Base-by-base conservation (phyloP, 2,329 filamentous ascomycete genomes). In the Verticillium klebahnii region DNA sequence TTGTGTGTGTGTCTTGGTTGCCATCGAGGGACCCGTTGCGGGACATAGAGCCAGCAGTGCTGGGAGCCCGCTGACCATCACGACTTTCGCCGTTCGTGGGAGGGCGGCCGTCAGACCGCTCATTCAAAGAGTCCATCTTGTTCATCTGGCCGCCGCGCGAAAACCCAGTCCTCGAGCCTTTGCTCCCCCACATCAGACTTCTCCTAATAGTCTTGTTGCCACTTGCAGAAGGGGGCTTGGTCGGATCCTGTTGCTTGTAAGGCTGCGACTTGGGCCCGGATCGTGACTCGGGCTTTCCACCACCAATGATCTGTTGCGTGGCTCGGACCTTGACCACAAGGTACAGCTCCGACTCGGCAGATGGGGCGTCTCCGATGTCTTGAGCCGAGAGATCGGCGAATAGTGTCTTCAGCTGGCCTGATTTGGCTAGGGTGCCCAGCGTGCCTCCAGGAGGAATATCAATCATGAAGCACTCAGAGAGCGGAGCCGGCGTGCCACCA, bases 401-500 rank as follows among this genome's bases (percentile, higher is more conserved):
- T 2, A 99, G 81, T 0, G 93, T 96, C 70, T 90, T 92, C 71
- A 93, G 85, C 70, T 89, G 89, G 25, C 85, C 83, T 65, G 86
- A 85, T 59, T 87, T 84, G 11, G 84, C 77, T 57, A 91, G 77
- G 63, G 84, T 85, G 14, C 87, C 83, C 64, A 93, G 86, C 23
- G 86, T 85, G 61, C 92, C 91, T 34, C 89, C 89, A 0, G 91
- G 80, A 0, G 91, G 89, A 15, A 97, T 83, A 60, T 93, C 88
- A 59, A 97, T 85, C 17, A 86, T 85, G 75, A 92, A 97, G 58
- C 86, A 89, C 75, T 99, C 95, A 2, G 93, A 96, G 1, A 98
- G 77, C 3, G 88, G 86, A 17, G 83, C 82, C 8, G 90, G 79
- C 12, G 82, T 78, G 36, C 86, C 85, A 17, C 87, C 86, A 2